Evolutionary conservation across 1,284 basidiomycete species (phyloP), one percentile per base, ranked within the genome.

Genomic region (Tausonia pullulans): DNA sequence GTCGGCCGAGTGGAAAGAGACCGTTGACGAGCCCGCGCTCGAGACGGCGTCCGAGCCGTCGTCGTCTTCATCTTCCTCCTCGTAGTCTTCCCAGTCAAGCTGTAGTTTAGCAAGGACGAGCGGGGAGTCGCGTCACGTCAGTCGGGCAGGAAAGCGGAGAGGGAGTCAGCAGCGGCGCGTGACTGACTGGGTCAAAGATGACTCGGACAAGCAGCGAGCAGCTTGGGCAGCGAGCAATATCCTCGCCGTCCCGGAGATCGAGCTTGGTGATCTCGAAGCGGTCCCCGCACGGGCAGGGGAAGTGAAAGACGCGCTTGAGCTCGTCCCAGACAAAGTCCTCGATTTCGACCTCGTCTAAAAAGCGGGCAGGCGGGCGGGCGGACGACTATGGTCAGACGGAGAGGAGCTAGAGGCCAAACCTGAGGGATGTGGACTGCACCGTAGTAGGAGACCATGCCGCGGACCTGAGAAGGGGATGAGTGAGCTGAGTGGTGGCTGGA

Each of bases 251-350:
- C 62, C 84, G 82, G 9, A 99, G 84, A 77, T 98, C 94, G 71
- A 79, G 79, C 69, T 87, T 84, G 16, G 90, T 87, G 71, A 98
- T 98, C 76, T 99, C 96, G 78, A 98, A 98, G 51, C 93, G 86
- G 78, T 98, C 96, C 40, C 95, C 95, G 74, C 96, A 99, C 1
- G 95, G 95, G 74, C 94, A 98, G 1, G 96, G 96, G 75, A 95
- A 97, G 78, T 98, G 93, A 72, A 85, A 96, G 6, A 94, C 86
- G 58, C 82, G 77, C 71, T 89, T 90, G 62, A 80, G 82, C 16
- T 83, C 83, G 73, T 96, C 91, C 90, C 90, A 96, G 13, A 80
- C 84, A 84, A 96, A 95, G 73, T 96, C 93, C 74, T 97, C 93
- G 61, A 96, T 96, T 75, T 96, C 92, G 4, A 67, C 60, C 57